A percentile compares a stretch with the other conserved stretches of the same genome.
These are phyloP conservation scores for Annona cherimola DNA, from an alignment of 164 flowering plant genomes.

Conservation along the genomic window DNA sequence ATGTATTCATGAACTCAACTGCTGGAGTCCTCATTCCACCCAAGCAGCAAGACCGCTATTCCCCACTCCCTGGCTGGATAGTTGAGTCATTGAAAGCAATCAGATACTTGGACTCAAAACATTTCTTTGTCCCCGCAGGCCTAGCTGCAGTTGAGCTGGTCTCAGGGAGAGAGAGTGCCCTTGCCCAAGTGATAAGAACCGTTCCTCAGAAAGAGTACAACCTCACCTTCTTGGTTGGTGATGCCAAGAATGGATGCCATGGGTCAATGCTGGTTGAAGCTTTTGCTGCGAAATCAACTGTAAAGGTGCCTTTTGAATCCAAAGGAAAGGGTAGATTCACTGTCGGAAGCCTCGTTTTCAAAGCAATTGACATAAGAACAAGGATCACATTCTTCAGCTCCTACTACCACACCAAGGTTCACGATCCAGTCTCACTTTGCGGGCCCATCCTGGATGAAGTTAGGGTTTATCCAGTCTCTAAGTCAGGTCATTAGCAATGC, in stretches of 20 bases:
- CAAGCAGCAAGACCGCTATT: constrained; percentile 52
- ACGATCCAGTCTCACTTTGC: constrained; percentile 74
- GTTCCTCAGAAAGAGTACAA: constrained; percentile 46
- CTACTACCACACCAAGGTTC: constrained; percentile 64
- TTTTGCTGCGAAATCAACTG: constrained; percentile 53
- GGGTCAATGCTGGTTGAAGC: constrained; percentile 93
- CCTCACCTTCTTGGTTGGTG: constrained; percentile 63
- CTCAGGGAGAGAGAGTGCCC: constrained; percentile 89
- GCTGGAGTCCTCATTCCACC: constrained; percentile 88
- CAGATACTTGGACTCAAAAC: constrained; percentile 63
- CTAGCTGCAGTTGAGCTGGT: constrained; percentile 67
- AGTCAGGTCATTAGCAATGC: not conserved
- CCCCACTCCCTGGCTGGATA: constrained; percentile 95
- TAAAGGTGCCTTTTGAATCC: constrained; percentile 62
- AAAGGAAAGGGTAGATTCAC: constrained; percentile 52
- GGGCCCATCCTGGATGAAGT: constrained; percentile 86
- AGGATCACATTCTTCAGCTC: constrained; percentile 84
- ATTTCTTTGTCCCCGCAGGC: constrained; percentile 74
- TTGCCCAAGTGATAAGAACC: constrained; percentile 79
- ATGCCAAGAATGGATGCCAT: constrained; percentile 81
- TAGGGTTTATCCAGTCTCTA: constrained; percentile 30
- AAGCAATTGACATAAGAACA: constrained; percentile 48
- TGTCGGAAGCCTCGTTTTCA: constrained; percentile 50
- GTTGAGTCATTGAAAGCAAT: constrained; percentile 90
- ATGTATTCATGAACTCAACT: constrained; percentile 49